Base-by-base conservation (phyloP, 2,329 filamentous ascomycete genomes). In the Chaetomiaceae sp. region DNA sequence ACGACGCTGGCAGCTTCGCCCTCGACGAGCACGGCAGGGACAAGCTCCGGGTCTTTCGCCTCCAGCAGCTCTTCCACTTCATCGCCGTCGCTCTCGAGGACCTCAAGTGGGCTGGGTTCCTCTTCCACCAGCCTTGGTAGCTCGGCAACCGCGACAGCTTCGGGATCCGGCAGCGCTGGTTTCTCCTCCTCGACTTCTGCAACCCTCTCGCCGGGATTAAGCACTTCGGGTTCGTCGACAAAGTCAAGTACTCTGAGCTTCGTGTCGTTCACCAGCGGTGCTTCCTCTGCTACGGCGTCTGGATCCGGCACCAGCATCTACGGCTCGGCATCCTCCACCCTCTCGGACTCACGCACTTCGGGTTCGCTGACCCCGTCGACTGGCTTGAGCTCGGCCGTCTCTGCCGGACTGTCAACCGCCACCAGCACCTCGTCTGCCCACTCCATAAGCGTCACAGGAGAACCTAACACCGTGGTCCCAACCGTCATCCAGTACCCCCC, bases 401-500 rank as follows among this genome's bases (percentile, higher is more conserved):
- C 36, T 8, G 38, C 46, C 11, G 31, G 56, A 17, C 9, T 44
- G 47, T 25, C 22, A n/a, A 11, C 27, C 8, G 14, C 44, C n/a
- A 11, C 15, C 31, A 19, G 20, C 44, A n/a, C 25, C 11, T 34
- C 54, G 14, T 57, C 48, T 25, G 47, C 63, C 22, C 56, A 53
- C 7, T 62, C 66, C 25, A 63, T n/a, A n/a, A n/a, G 65, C 25
- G 63, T 68, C 17, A 76, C 73, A 4, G 71, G 73, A 6, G 58
- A 63, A 1, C 66, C 72, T 1, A 68, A 73, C 56, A 51, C 59
- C 9, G 61, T 61, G 1, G 63, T 80, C 7, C 78, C 78, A 0
- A 79, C 77, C 0, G 61, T 62, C n/a, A 63, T 70, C 23, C 66
- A 69, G 3, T 66, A 68, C 4, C n/a, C 59, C 4, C 60, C 61